Conservation (phyloP, 441 rosid genomes). For the Breynia disticha region DNA sequence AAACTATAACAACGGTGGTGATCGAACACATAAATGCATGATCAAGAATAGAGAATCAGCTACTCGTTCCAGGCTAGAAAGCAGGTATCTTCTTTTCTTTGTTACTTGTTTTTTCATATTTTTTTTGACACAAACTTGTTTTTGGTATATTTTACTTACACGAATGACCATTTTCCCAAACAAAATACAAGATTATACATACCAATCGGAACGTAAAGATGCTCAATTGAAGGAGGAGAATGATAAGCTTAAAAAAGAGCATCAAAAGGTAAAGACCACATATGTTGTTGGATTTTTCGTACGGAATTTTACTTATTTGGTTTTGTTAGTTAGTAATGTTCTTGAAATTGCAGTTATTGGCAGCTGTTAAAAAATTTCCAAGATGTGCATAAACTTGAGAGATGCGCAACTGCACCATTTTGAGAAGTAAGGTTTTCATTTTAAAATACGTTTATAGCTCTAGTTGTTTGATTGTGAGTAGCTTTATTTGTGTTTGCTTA, state of each 20-base stretch:
- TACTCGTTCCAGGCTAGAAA: conserved; percentile 50
- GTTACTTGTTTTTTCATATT: conserved; percentile 4
- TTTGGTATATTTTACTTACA: background rate
- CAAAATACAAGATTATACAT: conserved; percentile 53
- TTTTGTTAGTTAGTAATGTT: background rate
- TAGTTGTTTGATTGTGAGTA: no score
- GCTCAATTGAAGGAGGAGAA: conserved; percentile 44
- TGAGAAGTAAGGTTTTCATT: no score
- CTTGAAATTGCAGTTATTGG: conserved; percentile 16
- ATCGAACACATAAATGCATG: conserved; percentile 42
- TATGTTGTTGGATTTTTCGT: no score
- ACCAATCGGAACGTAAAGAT: conserved; percentile 54
- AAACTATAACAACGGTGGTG: conserved; percentile 20
- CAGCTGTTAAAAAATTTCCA: conserved; percentile 24
- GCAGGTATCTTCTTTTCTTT: conserved; percentile 31
- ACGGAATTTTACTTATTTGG: no score
- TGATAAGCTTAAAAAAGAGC: conserved; percentile 44
- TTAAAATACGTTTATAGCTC: no score
- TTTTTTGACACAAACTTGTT: conserved; percentile 4
- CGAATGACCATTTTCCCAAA: no score
- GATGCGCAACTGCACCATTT: conserved; percentile 41
- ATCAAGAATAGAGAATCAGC: conserved; percentile 56
- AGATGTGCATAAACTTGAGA: conserved; percentile 25
- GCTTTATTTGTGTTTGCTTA: no score
- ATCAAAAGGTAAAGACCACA: conserved; percentile 33